Percentiles rank a stretch among this genome's conserved stretches.
Conservation (phyloP, 2,329 filamentous ascomycete genomes). For the Fusarium chuoi region DNA sequence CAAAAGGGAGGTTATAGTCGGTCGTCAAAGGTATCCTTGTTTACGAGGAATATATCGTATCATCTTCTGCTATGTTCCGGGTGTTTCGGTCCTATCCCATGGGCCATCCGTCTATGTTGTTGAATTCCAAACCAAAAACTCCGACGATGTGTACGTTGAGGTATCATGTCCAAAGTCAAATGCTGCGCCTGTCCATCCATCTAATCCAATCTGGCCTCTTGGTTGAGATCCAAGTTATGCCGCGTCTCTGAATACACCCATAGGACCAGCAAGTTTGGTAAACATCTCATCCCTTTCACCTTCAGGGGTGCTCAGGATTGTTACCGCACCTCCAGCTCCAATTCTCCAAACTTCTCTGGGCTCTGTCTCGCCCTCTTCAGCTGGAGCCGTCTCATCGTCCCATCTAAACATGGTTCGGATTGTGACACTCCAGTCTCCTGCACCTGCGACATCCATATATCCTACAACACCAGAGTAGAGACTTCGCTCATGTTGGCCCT, state of each 20-base stretch:
- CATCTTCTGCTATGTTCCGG: conserved; percentile 4
- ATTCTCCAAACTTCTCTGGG: conserved; percentile 77
- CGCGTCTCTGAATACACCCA: conserved; percentile 60
- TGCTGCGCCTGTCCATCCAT: conserved; percentile 3
- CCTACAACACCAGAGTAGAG: conserved; percentile 91
- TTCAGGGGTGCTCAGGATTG: conserved; percentile 80
- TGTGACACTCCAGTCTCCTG: conserved; percentile 90
- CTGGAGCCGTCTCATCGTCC: conserved; percentile 64
- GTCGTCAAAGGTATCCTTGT: conserved; percentile 26
- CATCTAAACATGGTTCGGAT: conserved; percentile 84
- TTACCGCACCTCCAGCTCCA: conserved; percentile 91
- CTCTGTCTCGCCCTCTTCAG: conserved; percentile 44
- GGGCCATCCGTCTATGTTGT: conserved; percentile 43
- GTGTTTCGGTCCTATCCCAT: conserved; percentile 8
- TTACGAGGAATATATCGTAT: conserved; percentile 21
- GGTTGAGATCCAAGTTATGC: conserved; percentile 31
- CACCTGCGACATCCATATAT: conserved; percentile 86
- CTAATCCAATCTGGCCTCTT: neutral
- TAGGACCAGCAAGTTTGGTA: conserved; percentile 72
- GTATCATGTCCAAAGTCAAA: conserved; percentile 43
- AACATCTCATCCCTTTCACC: conserved; percentile 94
- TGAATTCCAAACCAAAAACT: conserved; percentile 44
- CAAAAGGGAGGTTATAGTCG: conserved; percentile 15
- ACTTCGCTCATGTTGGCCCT: conserved; percentile 70
- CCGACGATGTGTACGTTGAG: conserved; percentile 50